Base-by-base conservation (phyloP, 2,329 filamentous ascomycete genomes). In the Ceratocystis alfenasii region DNA sequence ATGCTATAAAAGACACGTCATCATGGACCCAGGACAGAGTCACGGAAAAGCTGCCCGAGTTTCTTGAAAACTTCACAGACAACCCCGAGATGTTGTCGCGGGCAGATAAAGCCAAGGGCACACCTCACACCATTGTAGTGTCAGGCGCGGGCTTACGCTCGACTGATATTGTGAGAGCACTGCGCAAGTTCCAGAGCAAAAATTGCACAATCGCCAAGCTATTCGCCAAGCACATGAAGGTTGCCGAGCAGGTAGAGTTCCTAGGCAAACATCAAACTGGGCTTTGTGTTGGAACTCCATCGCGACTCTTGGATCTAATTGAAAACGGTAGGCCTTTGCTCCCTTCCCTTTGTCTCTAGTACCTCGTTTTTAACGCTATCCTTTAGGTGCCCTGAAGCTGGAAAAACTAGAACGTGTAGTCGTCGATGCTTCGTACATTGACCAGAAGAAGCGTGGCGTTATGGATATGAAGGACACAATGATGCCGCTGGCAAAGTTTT, bases 191-290 rank as follows among this genome's bases (percentile, higher is more conserved):
- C 71, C 89, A 92, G 73, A 86, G 81, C 64, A 90, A 94, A 74
- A 85, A 90, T 7, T 85, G 82, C 62, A 82, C 84, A 59, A 86
- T 99, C 1, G 88, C 89, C 1, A 99, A 99, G 75, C 79, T 99
- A 72, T 99, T 99, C 75, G 93, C 94, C 41, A 99, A 99, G 75
- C 94, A 99, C 75, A 95, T 99, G 79, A 99, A 99, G 77, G 76
- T 99, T 10, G 84, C 89, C 64, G 93, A 97, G 71, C 89, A 92
- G 44, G 84, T 92, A 64, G 81, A 87, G 67, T 89, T 88, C 73
- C 83, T 95, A 53, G 81, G 88, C 71, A 80, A 77, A 65, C 79
- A 77, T 70, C 86, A 87, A 68, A 89, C 91, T 12, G 90, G 90
- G 33, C 89, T 97, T 69, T 92, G 88, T 2, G 90, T 96, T 15